Conservation (phyloP, 2,329 filamentous ascomycete species). For the Penicillium sp. region DNA sequence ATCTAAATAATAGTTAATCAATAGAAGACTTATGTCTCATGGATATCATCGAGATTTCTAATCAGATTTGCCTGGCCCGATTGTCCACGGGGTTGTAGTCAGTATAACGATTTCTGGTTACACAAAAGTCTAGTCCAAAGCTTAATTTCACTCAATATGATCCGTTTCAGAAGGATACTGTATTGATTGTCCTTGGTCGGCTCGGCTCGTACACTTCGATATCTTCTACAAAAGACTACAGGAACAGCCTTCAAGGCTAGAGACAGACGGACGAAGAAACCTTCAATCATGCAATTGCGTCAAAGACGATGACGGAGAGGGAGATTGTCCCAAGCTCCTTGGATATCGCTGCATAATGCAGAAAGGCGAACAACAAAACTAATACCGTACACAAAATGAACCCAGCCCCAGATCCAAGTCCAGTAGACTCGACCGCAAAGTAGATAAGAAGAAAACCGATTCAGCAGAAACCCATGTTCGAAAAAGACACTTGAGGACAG, state of each 20-base stretch:
- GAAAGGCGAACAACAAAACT: constrained; percentile 20
- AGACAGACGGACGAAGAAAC: constrained; percentile 24
- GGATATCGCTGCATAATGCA: constrained; percentile 38
- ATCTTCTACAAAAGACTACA: not conserved
- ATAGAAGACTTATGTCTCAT: no score
- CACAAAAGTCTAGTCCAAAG: no score
- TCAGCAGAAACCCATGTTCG: constrained; percentile 17
- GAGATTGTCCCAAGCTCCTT: constrained; percentile 28
- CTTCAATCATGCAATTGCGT: constrained; percentile 36
- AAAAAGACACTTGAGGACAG: constrained; percentile 18
- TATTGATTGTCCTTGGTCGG: no score
- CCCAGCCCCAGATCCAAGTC: constrained; percentile 22
- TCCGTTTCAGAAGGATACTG: not conserved
- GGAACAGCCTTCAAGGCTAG: not conserved
- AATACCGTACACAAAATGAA: constrained; percentile 28
- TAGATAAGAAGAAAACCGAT: constrained; percentile 15
- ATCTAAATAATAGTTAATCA: no score
- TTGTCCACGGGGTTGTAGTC: no score
- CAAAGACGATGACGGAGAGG: constrained; percentile 27
- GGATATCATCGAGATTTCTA: no score
- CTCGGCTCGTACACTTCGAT: no score
- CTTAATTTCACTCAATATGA: no score
- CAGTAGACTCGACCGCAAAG: constrained; percentile 19
- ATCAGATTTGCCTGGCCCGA: no score
- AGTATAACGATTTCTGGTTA: no score